Conservation (phyloP, 2,329 filamentous ascomycete species). For the Sphaerulina vaccinii region DNA sequence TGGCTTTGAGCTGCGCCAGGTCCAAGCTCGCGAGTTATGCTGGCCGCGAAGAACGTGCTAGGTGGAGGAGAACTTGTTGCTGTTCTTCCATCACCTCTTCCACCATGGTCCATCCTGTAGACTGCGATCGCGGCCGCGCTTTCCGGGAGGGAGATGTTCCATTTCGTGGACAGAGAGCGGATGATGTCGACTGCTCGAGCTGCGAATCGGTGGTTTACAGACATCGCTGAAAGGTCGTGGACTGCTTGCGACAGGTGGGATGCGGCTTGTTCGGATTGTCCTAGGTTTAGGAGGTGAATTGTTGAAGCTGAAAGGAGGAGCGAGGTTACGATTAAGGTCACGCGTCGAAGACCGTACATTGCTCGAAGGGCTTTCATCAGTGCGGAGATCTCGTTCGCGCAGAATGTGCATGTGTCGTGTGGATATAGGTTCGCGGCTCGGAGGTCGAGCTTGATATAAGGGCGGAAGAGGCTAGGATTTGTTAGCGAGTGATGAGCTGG, state of each 20-base stretch:
- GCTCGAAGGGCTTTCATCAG: conserved; percentile 45
- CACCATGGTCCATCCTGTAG: conserved; percentile 22
- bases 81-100: neutral
- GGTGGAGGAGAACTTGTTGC: conserved; percentile 24
- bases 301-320: conserved; percentile 44
- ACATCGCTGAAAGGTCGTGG: conserved; percentile 44
- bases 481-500: conserved; percentile 51
- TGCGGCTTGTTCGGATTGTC: conserved; percentile 39
- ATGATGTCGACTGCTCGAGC: conserved; percentile 46
- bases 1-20: conserved; percentile 19
- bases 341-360: conserved; percentile 46
- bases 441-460: conserved; percentile 64
- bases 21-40: conserved; percentile 30
- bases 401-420: conserved; percentile 62
- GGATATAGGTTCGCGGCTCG: conserved; percentile 61
- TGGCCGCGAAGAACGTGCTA: conserved; percentile 34
- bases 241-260: conserved; percentile 44
- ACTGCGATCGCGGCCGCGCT: conserved; percentile 33
- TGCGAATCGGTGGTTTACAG: conserved; percentile 46
- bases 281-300: conserved; percentile 48
- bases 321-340: conserved; percentile 41
- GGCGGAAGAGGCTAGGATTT: conserved; percentile 69
- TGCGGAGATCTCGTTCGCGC: conserved; percentile 46
- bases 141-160: conserved; percentile 46
- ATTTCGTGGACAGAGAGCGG: conserved; percentile 43